Evolutionary conservation across 805 yeast genomes (phyloP), one percentile per base, ranked within the genome.

Genomic region (Monosporozyma aquatica): DNA sequence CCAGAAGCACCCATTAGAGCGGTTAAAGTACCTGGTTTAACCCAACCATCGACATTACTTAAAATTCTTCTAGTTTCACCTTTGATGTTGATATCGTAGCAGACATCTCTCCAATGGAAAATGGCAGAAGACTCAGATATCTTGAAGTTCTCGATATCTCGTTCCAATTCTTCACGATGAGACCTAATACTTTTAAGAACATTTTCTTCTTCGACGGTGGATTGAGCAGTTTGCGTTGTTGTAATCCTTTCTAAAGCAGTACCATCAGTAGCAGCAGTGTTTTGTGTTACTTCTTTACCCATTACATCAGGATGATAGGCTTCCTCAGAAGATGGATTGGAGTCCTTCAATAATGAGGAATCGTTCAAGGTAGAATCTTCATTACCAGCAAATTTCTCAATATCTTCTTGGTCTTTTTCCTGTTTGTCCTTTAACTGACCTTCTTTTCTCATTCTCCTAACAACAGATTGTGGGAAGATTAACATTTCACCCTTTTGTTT

Each of bases 1-100:
- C 87, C 87, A 33, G 87, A 77, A n/a, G 81, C 79, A 52, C 86
- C 85, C 82, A 78, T 77, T 40, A 78, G 61, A 3, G 90, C 92
- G 40, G 89, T 83, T 56, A 83, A 65, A 38, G 86, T 81, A 48
- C 89, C 89, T 5, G 89, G 89, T 56, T 80, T 79, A 36, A 82
- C 87, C 82, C 84, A 82, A 38, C 90, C 92, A 56, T 80, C 84
- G 43, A 82, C 83, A 46, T 74, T 71, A 47, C 69, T 68, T 55
- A 82, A 64, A 47, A 82, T 74, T 46, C 78, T 69, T 55, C 87
- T 69, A 23, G 75, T 69, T 47, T 75, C 84, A 30, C 62, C 61
- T 54, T 80, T 77, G 50, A 79, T 77, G 54, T 75, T 71, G 44
- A 83, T 78, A 48, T 78, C 82, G 57, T 82, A 83, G 54, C 80